phyloP scores from a whole-genome alignment of 2,329 filamentous ascomycete species.

The Aspergillus fumigatus region DNA sequence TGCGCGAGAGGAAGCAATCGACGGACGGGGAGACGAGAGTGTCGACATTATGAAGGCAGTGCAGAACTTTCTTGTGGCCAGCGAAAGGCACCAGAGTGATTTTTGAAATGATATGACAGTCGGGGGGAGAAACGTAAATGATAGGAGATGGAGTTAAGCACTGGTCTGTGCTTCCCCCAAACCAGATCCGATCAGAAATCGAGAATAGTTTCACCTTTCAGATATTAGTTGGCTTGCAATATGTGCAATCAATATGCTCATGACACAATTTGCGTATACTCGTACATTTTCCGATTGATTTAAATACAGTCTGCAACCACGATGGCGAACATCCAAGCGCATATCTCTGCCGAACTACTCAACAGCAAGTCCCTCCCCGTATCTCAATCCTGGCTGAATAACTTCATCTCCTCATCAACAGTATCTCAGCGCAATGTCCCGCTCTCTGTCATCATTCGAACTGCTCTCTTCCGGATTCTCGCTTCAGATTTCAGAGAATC shows the following conservation, averaged over 20 bases:
- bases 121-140: not conserved
- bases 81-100: not conserved
- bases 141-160: slow-evolving; percentile 16
- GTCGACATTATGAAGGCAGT: slow-evolving; percentile 48
- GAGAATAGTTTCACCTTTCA: slow-evolving; percentile 1
- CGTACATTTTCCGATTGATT: not conserved
- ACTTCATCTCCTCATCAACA: slow-evolving; percentile 55
- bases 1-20: slow-evolving; percentile 54
- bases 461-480: slow-evolving; percentile 74
- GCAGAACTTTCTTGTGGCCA: not conserved
- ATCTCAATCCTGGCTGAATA: slow-evolving; percentile 59
- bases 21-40: slow-evolving; percentile 56
- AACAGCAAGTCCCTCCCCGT: slow-evolving; percentile 52
- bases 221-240: not conserved
- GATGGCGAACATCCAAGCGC: slow-evolving; percentile 26
- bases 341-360: slow-evolving; percentile 51
- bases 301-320: not conserved
- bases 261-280: not conserved
- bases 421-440: slow-evolving; percentile 53
- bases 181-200: not conserved
- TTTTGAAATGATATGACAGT: not conserved
- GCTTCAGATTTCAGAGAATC: slow-evolving; percentile 69
- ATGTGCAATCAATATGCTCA: not conserved
- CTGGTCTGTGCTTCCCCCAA: slow-evolving; percentile 21
- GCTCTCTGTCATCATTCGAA: slow-evolving; percentile 68